These are phyloP conservation scores for Xylaria grammica DNA, from an alignment of 495 filamentous ascomycete genomes.

Conservation along the genomic window DNA sequence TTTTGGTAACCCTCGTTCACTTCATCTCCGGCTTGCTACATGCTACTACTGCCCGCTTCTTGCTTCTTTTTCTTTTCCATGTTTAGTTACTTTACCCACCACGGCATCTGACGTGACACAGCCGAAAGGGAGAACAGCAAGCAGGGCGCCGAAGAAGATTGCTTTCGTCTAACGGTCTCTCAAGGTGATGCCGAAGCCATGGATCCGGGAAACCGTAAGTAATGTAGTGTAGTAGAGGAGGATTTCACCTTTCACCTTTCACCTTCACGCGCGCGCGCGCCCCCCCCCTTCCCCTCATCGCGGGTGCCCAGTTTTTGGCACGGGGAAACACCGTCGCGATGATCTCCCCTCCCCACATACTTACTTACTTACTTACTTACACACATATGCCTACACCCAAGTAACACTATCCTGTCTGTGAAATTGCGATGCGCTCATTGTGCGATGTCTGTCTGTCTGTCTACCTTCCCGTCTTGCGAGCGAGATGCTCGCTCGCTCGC, in stretches of 20 bases:
- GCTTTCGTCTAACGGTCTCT: slow-evolving; percentile 34
- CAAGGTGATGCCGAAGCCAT: slow-evolving; percentile 36
- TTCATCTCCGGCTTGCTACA: no score
- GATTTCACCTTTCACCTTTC: background rate
- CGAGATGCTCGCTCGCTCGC: no score
- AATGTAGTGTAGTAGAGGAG: no score
- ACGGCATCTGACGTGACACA: slow-evolving; percentile 16
- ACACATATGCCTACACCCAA: no score
- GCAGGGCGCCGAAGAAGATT: background rate
- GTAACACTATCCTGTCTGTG: background rate
- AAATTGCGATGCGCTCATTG: background rate
- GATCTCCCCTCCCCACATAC: background rate
- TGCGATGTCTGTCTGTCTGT: slow-evolving; percentile 9
- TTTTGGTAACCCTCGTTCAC: no score
- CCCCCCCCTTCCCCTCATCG: no score
- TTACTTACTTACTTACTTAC: no score
- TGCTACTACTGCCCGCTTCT: no score
- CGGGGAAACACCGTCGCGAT: background rate
- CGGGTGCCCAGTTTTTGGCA: background rate
- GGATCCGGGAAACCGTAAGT: slow-evolving; percentile 30
- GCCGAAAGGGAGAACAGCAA: slow-evolving; percentile 13
- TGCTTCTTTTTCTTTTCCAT: no score
- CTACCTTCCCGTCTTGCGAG: background rate
- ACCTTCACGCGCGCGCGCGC: no score
- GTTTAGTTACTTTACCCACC: no score